Evolutionary conservation across 352 stramenopile species (phyloP), one percentile per base, ranked within the genome.

Genomic region (Pythium sukuiense): DNA sequence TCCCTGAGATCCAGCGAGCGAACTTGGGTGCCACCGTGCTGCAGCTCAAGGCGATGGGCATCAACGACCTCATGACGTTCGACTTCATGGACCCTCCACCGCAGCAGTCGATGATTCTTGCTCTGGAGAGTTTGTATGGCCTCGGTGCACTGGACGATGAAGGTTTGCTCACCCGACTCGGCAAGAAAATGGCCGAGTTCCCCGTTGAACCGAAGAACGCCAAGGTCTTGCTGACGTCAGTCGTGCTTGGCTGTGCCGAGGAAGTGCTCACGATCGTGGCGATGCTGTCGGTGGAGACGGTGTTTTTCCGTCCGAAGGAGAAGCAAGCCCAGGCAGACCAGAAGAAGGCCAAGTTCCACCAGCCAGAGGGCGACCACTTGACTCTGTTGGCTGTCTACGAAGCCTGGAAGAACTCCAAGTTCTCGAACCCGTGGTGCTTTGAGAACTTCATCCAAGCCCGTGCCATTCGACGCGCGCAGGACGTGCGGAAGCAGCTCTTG

Each of bases 11-110:
- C 70, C 97, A 99, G 76, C 87, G 98, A 32, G 98, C 97, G 0
- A 99, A 99, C 76, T 80, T 99, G 5, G 97, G 95, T 6, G 98
- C 98, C 43, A 96, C 99, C 35, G 97, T 99, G 39, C 80, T 99
- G 53, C 96, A 99, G 75, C 78, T 99, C 7, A 99, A 99, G 77
- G 97, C 97, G 1, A 99, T 99, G 98, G 97, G 97, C 41, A 99
- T 99, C 70, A 99, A 99, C 67, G 97, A 99, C 73, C 77, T 99
- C 16, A 82, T 99, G 57, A 83, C 85, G 26, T 99, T 99, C 76
- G 97, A 99, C 76, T 99, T 99, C 63, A 99, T 99, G 95, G 97
- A 99, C 72, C 97, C 97, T 24, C 98, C 98, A 5, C 95, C 98
- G 20, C 84, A 99, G 45, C 93, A 99, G 62, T 98, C 97, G 32